Base-by-base conservation (phyloP, 495 filamentous ascomycete species). In the Trichoderma gamsii region DNA sequence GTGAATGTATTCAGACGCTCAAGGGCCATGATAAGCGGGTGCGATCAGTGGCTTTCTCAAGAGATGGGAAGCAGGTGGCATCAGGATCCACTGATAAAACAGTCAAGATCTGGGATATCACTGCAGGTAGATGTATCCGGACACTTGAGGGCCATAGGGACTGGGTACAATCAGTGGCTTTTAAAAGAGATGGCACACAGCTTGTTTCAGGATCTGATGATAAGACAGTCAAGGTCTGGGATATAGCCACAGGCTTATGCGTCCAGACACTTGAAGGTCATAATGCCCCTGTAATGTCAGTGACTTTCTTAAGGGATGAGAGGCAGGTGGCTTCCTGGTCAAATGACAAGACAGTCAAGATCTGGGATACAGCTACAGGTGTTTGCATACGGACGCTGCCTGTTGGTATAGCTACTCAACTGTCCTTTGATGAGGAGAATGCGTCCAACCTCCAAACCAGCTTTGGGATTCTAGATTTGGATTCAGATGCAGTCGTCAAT, bases 291-390 rank as follows among this genome's bases (percentile, higher is more conserved):
- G n/a, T n/a, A n/a, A n/a, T n/a, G n/a, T n/a, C n/a, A n/a, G n/a
- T n/a, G n/a, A n/a, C n/a, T n/a, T n/a, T n/a, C n/a, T n/a, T n/a
- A n/a, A n/a, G n/a, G n/a, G n/a, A n/a, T n/a, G n/a, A n/a, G n/a
- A n/a, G n/a, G n/a, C n/a, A n/a, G n/a, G n/a, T 63, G 1, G 65
- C 66, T n/a, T 66, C 64, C 1, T 29, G 4, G 15, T 69, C 64
- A 18, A 0, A 15, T 1, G 70, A 72, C 23, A 13, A 35, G 9
- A 75, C 43, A 1, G 52, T 74, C 32, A 64, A 65, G 64, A 67
- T 77, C 18, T 74, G 73, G 70, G 72, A 77, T 67, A 67, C 66
- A 15, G 67, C 35, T 0, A 74, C 61, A n/a, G 78, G 74, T 29
- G 23, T 35, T 8, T 63, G 56, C 21, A 5, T 51, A 15, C 16